Evolutionary conservation across 192 early-diverging fungal genomes (phyloP), one percentile per base, ranked within the genome.

Genomic region (Coemansia brasiliensis): DNA sequence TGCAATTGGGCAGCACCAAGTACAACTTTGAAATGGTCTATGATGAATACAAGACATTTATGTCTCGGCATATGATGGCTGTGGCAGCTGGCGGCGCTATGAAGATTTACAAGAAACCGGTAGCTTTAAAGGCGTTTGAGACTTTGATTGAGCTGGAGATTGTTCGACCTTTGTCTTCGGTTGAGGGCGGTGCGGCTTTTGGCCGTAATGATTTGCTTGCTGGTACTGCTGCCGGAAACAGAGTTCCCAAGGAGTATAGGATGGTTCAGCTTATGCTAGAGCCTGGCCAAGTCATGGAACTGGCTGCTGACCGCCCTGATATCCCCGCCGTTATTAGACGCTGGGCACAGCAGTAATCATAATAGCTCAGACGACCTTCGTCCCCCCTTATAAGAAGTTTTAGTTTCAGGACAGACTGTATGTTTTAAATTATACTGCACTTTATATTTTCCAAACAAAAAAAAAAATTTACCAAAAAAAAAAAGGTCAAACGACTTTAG

Each of bases 1-100:
- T 88, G 16, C 79, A 83, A 9, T 82, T 83, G 17, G 86, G 89
- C 41, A 85, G 79, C n/a, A 61, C 60, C 44, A 72, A 79, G 17
- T 95, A 92, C 63, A 97, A 94, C 57, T 97, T 97, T 82, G 90
- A 92, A 67, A 95, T 97, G 92, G 85, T 94, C 4, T 92, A 93
- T 63, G 90, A 95, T 59, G 90, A 91, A 76, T 95, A 94, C 81
- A 87, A 88, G 55, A 85, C 89, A 0, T 92, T 95, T 64, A 86
- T 89, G 88, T 84, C 78, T 26, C 70, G 69, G 62, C 21, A 82
- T 71, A 39, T 86, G 79, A 51, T 66, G 59, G 78, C 56, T 13
- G 61, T 59, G 45, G 39, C 63, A 35, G 49, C 71, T 3, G 77
- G 80, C 12, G 81, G 85, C 21, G 82, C 84, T 12, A 86, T 86